Evolutionary conservation across 1,139 yeast species (phyloP), one percentile per base, ranked within the genome.

Genomic region (Magnusiomyces suaveolens): DNA sequence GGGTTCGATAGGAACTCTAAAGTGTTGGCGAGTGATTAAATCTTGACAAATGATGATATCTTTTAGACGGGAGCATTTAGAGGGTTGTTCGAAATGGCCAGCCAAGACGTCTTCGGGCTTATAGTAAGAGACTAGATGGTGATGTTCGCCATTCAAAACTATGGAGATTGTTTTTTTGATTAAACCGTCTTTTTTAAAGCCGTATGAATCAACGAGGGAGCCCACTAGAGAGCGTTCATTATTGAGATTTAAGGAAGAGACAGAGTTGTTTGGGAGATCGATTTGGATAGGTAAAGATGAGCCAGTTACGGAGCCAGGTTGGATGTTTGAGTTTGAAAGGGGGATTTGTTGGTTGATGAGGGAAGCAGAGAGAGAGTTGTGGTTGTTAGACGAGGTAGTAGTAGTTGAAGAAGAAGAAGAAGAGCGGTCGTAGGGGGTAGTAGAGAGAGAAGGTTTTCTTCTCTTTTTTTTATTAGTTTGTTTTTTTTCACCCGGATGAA

Each of bases 151-250:
- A 53, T 67, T 62, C 55, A 72, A 64, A 3, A 79, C 78, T n/a
- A 88, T 73, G 3, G 90, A 81, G 60, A 89, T 74, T 0, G 97
- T 87, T 67, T 88, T 88, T 68, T 89, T 89, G 57, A 88, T 81
- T 51, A 89, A 75, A 0, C 96, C 96, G 55, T 80, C 80, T 54
- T 83, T 85, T 64, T 83, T 83, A 64, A 84, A 83, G 4, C 84
- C 83, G 62, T 81, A 82, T 2, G 83, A 76, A 39, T 80, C 78
- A 6, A 78, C 78, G 47, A 81, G 68, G 0, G 84, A 80, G 2
- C 84, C 85, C 26, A 77, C 79, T 8, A 78, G 64, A 1, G 73
- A 66, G 54, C 79, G 61, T 56, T 63, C 69, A 18, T 23, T 23
- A 24, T 23, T 23, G 18, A n/a, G 16, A 29, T 29, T 29, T n/a